These are phyloP conservation scores for Hypholoma sublateritium DNA, from an alignment of 768 basidiomycete species.

Conservation along the genomic window DNA sequence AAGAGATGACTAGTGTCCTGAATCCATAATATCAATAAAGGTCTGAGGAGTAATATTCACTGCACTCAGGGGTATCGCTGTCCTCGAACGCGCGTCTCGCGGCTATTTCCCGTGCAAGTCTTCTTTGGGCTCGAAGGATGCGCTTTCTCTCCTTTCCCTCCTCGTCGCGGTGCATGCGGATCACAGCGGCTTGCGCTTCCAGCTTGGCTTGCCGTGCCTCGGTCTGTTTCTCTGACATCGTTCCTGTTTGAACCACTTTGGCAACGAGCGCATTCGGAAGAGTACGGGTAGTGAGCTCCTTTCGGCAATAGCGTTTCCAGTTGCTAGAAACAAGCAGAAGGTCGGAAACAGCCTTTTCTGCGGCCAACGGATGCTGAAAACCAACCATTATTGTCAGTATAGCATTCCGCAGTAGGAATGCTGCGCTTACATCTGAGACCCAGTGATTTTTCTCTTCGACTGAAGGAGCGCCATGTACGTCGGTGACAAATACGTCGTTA, in stretches of 20 bases:
- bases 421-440: conserved; percentile 8
- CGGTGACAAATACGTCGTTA: conserved; percentile 8
- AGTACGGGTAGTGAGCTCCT: conserved; percentile 8
- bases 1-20: neutral
- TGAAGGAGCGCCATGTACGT: conserved; percentile 11
- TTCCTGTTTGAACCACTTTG: conserved; percentile 1
- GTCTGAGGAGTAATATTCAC: neutral
- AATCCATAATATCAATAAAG: neutral
- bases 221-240: conserved; percentile 6
- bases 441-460: conserved; percentile 11
- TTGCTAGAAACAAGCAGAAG: conserved; percentile 4
- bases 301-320: conserved; percentile 14
- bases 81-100: neutral
- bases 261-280: conserved; percentile 2
- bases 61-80: conserved; percentile 2
- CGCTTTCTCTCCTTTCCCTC: conserved; percentile 5
- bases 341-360: conserved; percentile 10
- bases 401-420: neutral
- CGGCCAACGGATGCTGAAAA: conserved; percentile 7
- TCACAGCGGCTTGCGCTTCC: conserved; percentile 1
- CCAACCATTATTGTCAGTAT: no score
- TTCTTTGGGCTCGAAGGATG: conserved; percentile 5
- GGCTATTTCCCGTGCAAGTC: conserved; percentile 5
- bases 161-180: conserved; percentile 10
- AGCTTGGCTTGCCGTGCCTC: conserved; percentile 7